These are phyloP conservation scores for Eutreptiella sp. DNA, from an alignment of 208 protist genomes.

Conservation along the genomic window DNA sequence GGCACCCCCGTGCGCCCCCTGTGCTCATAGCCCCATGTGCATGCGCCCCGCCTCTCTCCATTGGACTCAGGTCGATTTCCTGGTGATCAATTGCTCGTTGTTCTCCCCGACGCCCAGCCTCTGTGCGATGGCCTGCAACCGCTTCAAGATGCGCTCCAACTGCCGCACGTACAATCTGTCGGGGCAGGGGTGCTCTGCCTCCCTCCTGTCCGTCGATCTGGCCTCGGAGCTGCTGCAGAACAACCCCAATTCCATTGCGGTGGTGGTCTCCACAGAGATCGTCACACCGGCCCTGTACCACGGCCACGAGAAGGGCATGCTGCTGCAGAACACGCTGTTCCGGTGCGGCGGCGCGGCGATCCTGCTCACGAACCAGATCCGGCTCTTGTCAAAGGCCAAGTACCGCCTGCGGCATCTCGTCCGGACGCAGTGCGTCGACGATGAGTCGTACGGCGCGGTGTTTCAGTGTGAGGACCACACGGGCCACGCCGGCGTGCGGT, in stretches of 20 bases:
- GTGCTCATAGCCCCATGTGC: no score
- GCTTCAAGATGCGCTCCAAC: constrained; percentile 48
- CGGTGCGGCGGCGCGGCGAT: constrained; percentile 61
- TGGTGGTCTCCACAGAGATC: constrained; percentile 65
- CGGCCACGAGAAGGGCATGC: constrained; percentile 34
- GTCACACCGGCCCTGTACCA: constrained; percentile 64
- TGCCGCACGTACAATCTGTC: constrained; percentile 48
- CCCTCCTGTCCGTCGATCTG: constrained; percentile 54
- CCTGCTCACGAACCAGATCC: constrained; percentile 46
- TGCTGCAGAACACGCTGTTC: constrained; percentile 61
- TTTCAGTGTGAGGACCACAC: constrained; percentile 51
- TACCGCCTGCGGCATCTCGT: constrained; percentile 48
- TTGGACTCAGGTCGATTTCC: constrained; percentile 53
- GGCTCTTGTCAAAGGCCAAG: constrained; percentile 35
- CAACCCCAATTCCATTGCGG: constrained; percentile 35
- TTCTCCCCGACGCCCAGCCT: constrained; percentile 58
- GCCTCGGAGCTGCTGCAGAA: constrained; percentile 52
- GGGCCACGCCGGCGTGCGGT: constrained; percentile 44
- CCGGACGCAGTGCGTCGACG: constrained; percentile 34
- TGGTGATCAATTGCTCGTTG: constrained; percentile 59
- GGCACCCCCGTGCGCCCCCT: no score
- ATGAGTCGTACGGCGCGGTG: constrained; percentile 43
- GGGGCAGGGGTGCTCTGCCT: constrained; percentile 56
- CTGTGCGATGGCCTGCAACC: constrained; percentile 52
- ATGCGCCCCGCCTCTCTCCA: no score